Base-by-base conservation (phyloP, 169 alveolate genomes). In the Plasmodium vivax region DNA sequence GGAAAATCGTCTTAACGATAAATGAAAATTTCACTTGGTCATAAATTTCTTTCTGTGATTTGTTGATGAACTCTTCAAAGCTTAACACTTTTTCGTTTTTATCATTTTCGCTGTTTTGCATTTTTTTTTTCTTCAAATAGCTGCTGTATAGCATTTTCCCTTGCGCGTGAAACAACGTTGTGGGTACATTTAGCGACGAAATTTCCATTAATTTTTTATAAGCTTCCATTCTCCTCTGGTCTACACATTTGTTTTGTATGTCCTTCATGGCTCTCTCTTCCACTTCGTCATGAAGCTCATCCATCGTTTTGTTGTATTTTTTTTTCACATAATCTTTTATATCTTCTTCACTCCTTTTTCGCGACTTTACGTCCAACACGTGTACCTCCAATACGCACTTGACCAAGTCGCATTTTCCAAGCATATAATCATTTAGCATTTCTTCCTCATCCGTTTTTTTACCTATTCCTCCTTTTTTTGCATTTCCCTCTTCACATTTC, bases 191-290 rank as follows among this genome's bases (percentile, higher is more conserved):
- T 90, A 90, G 16, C 3, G 94, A 80, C 19, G 94, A 80, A 7
- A 90, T 90, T 79, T 90, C 94, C 91, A 90, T 90, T 80, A 90
- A 90, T 81, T 90, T 90, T 80, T 90, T 90, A 80, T 90, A 90
- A 41, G 94, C 84, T 79, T 81, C 94, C 94, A 90, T 90, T 90
- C 94, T 90, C 82, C 90, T 90, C 82, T 90, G 91, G 43, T 90
- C 88, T 27, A 90, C 91, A 58, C 94, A 90, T 90, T 90, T 90
- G 54, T 71, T 62, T 45, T 90, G 88, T 36, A 90, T 90, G 54
- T 90, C 94, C 45, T 80, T 90, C 72, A 90, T 80, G 34, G 94
- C 94, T 56, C 82, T 77, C 10, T 47, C 73, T 90, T 90, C 94
- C 38, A 90, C 72, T 23, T 90, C 94, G 12, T 80, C 68, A 80